Evolutionary conservation across 805 yeast genomes (phyloP).

Genomic region (Hanseniaspora mollemarum): DNA sequence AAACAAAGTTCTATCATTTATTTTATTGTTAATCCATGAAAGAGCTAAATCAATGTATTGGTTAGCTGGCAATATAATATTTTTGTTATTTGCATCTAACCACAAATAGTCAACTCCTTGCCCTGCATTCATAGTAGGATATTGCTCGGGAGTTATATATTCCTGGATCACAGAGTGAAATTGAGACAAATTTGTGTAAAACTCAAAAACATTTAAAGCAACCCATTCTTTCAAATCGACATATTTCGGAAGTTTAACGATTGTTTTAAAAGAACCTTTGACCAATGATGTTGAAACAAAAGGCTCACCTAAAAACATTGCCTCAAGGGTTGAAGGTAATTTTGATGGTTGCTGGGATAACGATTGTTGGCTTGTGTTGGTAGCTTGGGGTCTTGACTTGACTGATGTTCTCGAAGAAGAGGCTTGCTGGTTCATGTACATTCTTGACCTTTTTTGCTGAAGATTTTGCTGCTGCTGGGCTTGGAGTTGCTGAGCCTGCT

Average conservation of each 20-base stretch:
- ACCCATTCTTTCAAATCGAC: slow-evolving; percentile 95
- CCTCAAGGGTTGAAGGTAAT: slow-evolving; percentile 30
- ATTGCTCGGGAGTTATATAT: slow-evolving; percentile 77
- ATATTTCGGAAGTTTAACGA: slow-evolving; percentile 87
- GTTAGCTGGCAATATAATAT: slow-evolving; percentile 78
- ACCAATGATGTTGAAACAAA: slow-evolving; percentile 88
- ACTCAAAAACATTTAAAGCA: slow-evolving; percentile 82
- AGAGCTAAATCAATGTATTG: slow-evolving; percentile 87
- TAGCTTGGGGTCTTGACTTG: slow-evolving; percentile 16
- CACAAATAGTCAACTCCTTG: slow-evolving; percentile 83
- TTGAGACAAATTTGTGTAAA: slow-evolving; percentile 72
- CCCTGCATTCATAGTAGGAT: slow-evolving; percentile 93
- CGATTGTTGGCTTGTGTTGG: slow-evolving; percentile 18
- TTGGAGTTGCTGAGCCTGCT: slow-evolving; percentile 9
- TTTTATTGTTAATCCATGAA: slow-evolving; percentile 77
- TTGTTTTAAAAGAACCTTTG: slow-evolving; percentile 91
- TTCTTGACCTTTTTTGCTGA: slow-evolving; percentile 18
- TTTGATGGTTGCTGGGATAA: slow-evolving; percentile 27
- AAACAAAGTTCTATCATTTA: slow-evolving; percentile 79
- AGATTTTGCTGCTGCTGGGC: slow-evolving; percentile 18
- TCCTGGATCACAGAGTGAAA: slow-evolving; percentile 86
- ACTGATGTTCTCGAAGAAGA: slow-evolving; percentile 3
- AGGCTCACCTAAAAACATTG: slow-evolving; percentile 75
- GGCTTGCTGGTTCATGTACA: slow-evolving; percentile 21
- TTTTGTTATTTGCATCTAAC: slow-evolving; percentile 71